Evolutionary conservation across 2,329 filamentous ascomycete species (phyloP).

Genomic region (Paraconiothyrium brasiliense): DNA sequence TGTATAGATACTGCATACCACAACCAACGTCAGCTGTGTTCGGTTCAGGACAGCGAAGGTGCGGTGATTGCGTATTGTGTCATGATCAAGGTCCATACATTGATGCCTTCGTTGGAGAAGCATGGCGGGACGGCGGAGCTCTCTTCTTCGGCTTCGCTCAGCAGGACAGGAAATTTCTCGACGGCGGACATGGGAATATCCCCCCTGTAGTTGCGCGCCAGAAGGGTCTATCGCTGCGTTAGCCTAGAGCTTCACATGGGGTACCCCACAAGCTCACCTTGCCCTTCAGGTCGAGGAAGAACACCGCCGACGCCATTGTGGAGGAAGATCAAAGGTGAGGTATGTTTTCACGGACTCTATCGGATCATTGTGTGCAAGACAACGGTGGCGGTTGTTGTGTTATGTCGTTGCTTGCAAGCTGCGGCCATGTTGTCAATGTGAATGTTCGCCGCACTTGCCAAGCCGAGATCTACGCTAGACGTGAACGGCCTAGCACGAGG

Average conservation of each 20-base stretch:
- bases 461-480: slow-evolving; percentile 15
- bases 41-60: neutral
- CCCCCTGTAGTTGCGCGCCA: slow-evolving; percentile 97
- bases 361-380: slow-evolving; percentile 31
- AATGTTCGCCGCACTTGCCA: slow-evolving; percentile 22
- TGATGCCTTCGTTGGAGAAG: slow-evolving; percentile 98
- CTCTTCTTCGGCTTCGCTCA: slow-evolving; percentile 99
- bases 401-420: slow-evolving; percentile 13
- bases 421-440: slow-evolving; percentile 17
- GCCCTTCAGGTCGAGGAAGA: slow-evolving; percentile 99
- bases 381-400: slow-evolving; percentile 18
- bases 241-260: slow-evolving; percentile 34
- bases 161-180: slow-evolving; percentile 94
- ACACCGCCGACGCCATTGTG: slow-evolving; percentile 93
- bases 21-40: slow-evolving; percentile 7
- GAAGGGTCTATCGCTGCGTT: slow-evolving; percentile 75
- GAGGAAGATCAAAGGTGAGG: slow-evolving; percentile 10
- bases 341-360: slow-evolving; percentile 20
- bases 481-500: neutral
- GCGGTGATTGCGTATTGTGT: slow-evolving; percentile 8
- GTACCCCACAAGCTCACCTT: slow-evolving; percentile 71
- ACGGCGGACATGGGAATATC: slow-evolving; percentile 99
- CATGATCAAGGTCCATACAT: slow-evolving; percentile 65
- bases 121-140: slow-evolving; percentile 96
- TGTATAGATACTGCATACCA: slow-evolving; percentile 85